Conservation (phyloP, 2,329 filamentous ascomycete genomes). For the Aspergillus pseudonomiae region DNA sequence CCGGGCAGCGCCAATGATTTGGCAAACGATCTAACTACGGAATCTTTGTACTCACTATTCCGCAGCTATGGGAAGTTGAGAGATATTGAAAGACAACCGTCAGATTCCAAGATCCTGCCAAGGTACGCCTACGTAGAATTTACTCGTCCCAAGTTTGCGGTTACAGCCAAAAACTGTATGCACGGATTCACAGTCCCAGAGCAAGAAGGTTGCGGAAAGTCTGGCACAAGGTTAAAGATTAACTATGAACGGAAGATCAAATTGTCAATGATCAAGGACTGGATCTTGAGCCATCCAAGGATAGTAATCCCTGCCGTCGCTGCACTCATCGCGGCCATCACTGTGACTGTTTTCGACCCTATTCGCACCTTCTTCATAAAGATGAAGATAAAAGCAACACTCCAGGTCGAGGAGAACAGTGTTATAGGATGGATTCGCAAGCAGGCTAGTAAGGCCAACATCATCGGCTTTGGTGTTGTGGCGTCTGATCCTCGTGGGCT, state of each 20-base stretch:
- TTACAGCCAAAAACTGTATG: slow-evolving; percentile 90
- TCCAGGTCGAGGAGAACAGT: slow-evolving; percentile 72
- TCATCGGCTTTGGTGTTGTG: slow-evolving; percentile 45
- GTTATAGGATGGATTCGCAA: slow-evolving; percentile 80
- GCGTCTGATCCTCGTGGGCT: slow-evolving; percentile 69
- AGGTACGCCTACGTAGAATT: slow-evolving; percentile 82
- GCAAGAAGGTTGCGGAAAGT: slow-evolving; percentile 70
- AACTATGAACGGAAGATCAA: slow-evolving; percentile 82
- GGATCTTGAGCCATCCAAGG: slow-evolving; percentile 81
- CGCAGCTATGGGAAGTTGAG: slow-evolving; percentile 86
- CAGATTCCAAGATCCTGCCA: slow-evolving; percentile 82
- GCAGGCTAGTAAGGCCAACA: slow-evolving; percentile 55
- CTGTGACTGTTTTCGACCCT: slow-evolving; percentile 89
- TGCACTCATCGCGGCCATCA: slow-evolving; percentile 78
- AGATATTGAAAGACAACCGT: slow-evolving; percentile 79
- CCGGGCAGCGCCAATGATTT: slow-evolving; percentile 70
- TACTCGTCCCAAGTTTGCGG: slow-evolving; percentile 69
- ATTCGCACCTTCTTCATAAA: slow-evolving; percentile 93
- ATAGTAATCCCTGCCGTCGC: slow-evolving; percentile 84
- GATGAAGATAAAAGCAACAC: slow-evolving; percentile 76
- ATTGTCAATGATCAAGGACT: slow-evolving; percentile 79
- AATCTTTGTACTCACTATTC: slow-evolving; percentile 84
- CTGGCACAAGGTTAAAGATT: slow-evolving; percentile 75
- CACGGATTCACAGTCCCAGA: slow-evolving; percentile 78
- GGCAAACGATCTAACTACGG: slow-evolving; percentile 79